Evolutionary conservation across 441 rosid species (phyloP), one percentile per base, ranked within the genome.

Genomic region (Raphanus hybrid): DNA sequence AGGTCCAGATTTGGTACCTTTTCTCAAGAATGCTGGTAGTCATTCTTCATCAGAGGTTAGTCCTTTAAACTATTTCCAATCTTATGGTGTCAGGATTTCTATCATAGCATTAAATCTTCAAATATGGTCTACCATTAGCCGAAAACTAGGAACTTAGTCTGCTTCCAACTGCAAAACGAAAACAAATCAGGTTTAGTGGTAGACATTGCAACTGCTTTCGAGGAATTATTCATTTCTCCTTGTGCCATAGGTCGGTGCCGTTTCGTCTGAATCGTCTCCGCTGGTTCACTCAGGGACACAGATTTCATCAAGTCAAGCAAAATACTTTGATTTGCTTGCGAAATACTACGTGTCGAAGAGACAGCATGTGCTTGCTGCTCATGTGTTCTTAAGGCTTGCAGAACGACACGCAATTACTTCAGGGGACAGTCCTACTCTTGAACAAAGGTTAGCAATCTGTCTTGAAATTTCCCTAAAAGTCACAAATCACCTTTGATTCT

Each of bases 1-100:
- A 78, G 99, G 99, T 72, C 92, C 94, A 18, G 99, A 93, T 85
- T 90, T 96, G 84, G 91, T 93, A 80, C 98, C 98, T 75, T 96
- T 96, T 83, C 86, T 96, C 63, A 97, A 91, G 81, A 88, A 79
- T 84, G 96, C 90, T 59, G 96, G 90, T 69, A 85, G 89, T 54
- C 88, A 85, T 71, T 78, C 89, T 69, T 74, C 80, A 41, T 91
- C 84, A 77, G 94, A 91, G 95, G 98, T 93, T 61, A 54, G 29
- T 6, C 67, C 32, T 65, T 32, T 75, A 69, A 8, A 59, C 76
- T 63, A 45, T 80, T 37, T 14, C 37, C 63, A 65, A 61, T 69
- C 26, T 27, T 6, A 29, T 59, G 41, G 64, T 64, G 43, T 61
- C 61, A 18, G 34, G 60, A 59, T 50, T 67, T 55, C 70, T 45